Conservation (phyloP, 176 grass and related monocot species). For the Carex scoparia region DNA sequence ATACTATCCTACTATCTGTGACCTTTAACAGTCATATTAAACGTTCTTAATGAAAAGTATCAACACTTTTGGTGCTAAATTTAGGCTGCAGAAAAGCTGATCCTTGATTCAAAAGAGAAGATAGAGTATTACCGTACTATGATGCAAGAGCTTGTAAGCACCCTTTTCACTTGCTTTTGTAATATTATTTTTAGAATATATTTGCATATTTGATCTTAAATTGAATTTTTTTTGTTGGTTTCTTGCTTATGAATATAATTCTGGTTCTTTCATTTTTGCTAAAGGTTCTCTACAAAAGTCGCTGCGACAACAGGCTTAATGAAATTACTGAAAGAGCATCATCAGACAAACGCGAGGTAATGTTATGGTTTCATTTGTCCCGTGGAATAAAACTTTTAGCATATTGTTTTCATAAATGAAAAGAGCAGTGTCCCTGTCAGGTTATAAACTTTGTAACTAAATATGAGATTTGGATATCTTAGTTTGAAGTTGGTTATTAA, state of each 20-base stretch:
- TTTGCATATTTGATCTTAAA: constrained; percentile 14
- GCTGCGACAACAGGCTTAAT: constrained; percentile 96
- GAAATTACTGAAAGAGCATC: constrained; percentile 97
- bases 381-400: constrained; percentile 4
- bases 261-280: constrained; percentile 30
- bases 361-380: constrained; percentile 11
- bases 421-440: neutral
- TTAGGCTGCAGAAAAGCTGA: constrained; percentile 73
- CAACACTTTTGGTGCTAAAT: constrained; percentile 6
- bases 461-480: too few species aligned
- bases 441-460: neutral
- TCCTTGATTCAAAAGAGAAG: constrained; percentile 95
- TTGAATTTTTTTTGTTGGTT: neutral
- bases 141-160: constrained; percentile 99
- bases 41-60: neutral
- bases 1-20: neutral
- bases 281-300: constrained; percentile 96
- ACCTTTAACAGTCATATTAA: neutral
- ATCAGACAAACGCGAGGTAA: constrained; percentile 89
- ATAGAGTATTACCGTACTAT: constrained; percentile 80
- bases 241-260: constrained; percentile 8
- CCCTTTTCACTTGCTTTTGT: constrained; percentile 21
- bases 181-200: constrained; percentile 9
- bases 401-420: constrained; percentile 24
- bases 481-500: too few species aligned